Base-by-base conservation (phyloP, 2,329 filamentous ascomycete species). In the Ramularia collo-cygni region DNA sequence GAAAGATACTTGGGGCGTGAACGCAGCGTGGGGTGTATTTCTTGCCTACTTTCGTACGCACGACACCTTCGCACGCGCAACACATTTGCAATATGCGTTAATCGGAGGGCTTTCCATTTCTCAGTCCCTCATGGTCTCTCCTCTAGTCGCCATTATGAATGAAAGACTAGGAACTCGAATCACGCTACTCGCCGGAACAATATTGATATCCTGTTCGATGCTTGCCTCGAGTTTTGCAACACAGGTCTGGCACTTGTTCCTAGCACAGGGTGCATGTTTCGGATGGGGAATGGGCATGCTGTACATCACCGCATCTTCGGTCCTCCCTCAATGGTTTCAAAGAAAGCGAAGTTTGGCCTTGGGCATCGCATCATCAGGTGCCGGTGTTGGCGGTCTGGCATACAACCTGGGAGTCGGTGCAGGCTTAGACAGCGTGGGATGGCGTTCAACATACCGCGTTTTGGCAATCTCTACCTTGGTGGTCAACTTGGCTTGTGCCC, bases 251-350 rank as follows among this genome's bases (percentile, higher is more conserved):
- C 83, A 88, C 24, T 70, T 89, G 0, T 77, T 86, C 41, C 70
- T 89, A 0, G 75, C 72, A 8, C 84, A 89, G 57, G 84, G 84
- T 6, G 54, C 86, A 2, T 75, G 78, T 34, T 88, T 88, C 45
- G 84, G 84, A 18, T 62, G 78, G 26, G 83, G 83, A 3, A 80
- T 88, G 71, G 83, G 84, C 0, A 79, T 87, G 40, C 66, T 81
- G 6, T 89, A 87, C 56, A 81, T 82, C 3, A 74, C 77, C 1
- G 76, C 72, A 4, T 77, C 81, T 3, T 74, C 75, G 28, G 71
- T 85, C 6, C 67, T 82, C 0, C 75, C 81, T 1, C 81, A 86
- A 58, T 86, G 82, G 81, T 87, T 86, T 55, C 72, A 67, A n/a
- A 76, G 72, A 32, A 72, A 70, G 17, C 73, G 82, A 4, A 81